Percentiles rank a stretch among this genome's conserved stretches.
These are phyloP conservation scores for Cladosporium sp. DNA, from an alignment of 2,329 filamentous ascomycete genomes.

Conservation along the genomic window DNA sequence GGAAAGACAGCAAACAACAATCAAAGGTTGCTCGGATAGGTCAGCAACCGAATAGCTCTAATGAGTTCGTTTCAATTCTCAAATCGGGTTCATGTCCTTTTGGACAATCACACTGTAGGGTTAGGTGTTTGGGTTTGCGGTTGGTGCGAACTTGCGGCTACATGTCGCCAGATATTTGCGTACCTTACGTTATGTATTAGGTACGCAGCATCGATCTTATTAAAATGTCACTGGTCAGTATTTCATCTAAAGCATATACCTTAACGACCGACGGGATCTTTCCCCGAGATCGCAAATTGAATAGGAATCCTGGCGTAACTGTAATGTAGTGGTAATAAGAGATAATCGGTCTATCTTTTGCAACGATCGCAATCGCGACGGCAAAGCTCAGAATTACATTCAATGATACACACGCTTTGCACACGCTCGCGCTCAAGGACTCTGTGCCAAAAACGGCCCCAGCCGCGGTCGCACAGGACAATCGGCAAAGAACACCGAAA, in stretches of 20 bases:
- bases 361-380: neutral
- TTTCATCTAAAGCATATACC: neutral
- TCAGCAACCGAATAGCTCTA: neutral
- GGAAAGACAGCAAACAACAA: neutral
- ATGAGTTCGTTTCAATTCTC: neutral
- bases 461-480: neutral
- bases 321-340: neutral
- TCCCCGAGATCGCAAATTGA: neutral
- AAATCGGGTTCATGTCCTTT: neutral
- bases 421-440: neutral
- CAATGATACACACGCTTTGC: neutral
- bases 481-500: neutral
- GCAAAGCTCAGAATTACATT: neutral
- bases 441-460: neutral
- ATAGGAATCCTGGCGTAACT: neutral
- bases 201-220: neutral
- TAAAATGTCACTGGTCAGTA: neutral
- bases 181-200: no score
- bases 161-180: neutral
- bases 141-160: neutral
- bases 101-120: neutral
- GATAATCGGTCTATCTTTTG: neutral
- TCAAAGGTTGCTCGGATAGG: neutral
- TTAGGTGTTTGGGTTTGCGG: neutral
- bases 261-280: neutral